Conservation (phyloP, 2,329 filamentous ascomycete genomes). For the Grosmannia penicillata region DNA sequence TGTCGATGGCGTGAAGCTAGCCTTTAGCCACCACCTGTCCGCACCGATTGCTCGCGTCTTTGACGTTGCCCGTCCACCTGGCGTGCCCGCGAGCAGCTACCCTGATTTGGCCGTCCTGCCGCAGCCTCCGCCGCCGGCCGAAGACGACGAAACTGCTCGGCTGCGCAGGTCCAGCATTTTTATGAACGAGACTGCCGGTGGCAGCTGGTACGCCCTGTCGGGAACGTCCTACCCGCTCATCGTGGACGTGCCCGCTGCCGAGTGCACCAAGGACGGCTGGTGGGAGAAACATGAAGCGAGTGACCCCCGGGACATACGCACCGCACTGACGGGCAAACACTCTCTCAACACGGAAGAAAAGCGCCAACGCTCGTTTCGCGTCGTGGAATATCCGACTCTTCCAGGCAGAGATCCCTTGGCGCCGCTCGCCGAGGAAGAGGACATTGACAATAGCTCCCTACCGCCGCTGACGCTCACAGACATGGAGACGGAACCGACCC, state of each 20-base stretch:
- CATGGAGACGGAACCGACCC: conserved; percentile 18
- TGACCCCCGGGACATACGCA: conserved; percentile 33
- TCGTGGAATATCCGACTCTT: neutral
- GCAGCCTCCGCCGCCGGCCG: conserved; percentile 56
- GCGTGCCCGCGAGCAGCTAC: conserved; percentile 46
- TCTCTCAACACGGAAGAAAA: conserved; percentile 23
- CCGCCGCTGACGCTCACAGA: conserved; percentile 9
- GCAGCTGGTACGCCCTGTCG: conserved; percentile 89
- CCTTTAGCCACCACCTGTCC: conserved; percentile 55
- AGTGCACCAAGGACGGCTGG: conserved; percentile 10
- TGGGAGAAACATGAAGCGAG: conserved; percentile 9
- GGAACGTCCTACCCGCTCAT: conserved; percentile 76
- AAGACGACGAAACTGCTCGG: conserved; percentile 32
- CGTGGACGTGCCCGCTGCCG: conserved; percentile 17
- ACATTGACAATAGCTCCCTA: neutral
- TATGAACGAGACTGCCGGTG: conserved; percentile 72
- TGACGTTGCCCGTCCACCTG: conserved; percentile 64
- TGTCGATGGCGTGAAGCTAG: conserved; percentile 27
- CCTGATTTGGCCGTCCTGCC: conserved; percentile 72
- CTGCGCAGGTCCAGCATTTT: conserved; percentile 56
- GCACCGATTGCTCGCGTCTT: conserved; percentile 79
- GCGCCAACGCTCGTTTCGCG: neutral
- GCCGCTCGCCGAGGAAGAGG: neutral
- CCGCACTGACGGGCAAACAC: conserved; percentile 59
- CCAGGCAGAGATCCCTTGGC: conserved; percentile 2